Base-by-base conservation (phyloP, 345 rosid species). In the Nasturtium officinale region DNA sequence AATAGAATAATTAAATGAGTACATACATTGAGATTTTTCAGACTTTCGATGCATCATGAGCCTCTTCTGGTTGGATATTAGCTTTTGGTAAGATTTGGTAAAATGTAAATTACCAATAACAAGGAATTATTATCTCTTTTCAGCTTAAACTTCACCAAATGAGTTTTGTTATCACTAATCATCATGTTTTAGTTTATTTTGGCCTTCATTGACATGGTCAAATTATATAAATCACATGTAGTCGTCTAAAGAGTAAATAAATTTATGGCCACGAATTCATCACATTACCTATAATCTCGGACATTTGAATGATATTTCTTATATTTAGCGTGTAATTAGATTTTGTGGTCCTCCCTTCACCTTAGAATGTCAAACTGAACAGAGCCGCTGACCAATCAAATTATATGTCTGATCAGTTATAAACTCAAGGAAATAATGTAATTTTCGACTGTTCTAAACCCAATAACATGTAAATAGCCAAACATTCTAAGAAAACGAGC, bases 341-440 rank as follows among this genome's bases (percentile, higher is more conserved):
- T 73, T 64, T 33, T 56, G 43, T 46, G 72, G 77, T 46, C 71
- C 65, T 45, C 51, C 32, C 0, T 56, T 56, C 48, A 23, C 59
- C 55, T 65, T 56, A 46, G 5, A 32, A 55, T 56, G 40, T 32
- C 65, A 55, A 43, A 33, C 71, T 73, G 40, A 48, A 9, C 13
- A 47, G 3, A 30, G 46, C 11, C 56, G 47, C 9, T 52, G 71
- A 64, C 58, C 40, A 46, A 18, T 43, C 25, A 55, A 20, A n/a
- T 29, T 53, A 32, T 5, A 32, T 61, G 51, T 20, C 65, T n/a
- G 47, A 17, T 10, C 16, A 26, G 15, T 43, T 9, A 16, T 45
- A 45, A 16, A 45, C 20, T 43, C 10, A 28, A 8, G 38, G 11
- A n/a, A 10, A 17, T 11, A 23, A 11, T 23, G 16, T 53, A 38